These are phyloP conservation scores for Ceratocystis albifundus DNA, from an alignment of 2,329 filamentous ascomycete species.

Conservation along the genomic window DNA sequence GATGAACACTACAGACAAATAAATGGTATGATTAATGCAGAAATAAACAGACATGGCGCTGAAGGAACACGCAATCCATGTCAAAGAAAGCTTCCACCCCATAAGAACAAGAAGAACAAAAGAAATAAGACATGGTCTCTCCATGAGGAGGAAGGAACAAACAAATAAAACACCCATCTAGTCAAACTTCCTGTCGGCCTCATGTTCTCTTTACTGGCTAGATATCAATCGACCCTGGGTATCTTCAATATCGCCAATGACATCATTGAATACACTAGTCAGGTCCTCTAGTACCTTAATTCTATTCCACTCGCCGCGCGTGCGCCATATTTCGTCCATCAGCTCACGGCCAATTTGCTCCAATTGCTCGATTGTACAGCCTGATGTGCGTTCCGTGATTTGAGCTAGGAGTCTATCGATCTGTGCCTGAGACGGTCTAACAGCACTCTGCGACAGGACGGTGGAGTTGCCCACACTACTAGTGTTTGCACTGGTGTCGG, in stretches of 20 bases:
- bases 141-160: neutral
- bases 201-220: constrained; percentile 31
- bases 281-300: constrained; percentile 56
- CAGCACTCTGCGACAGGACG: constrained; percentile 17
- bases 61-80: neutral
- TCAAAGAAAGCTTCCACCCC: neutral
- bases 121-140: neutral
- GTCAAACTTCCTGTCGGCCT: neutral
- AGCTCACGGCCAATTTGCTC: constrained; percentile 85
- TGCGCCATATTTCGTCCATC: constrained; percentile 82
- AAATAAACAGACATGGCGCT: constrained; percentile 2
- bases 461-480: constrained; percentile 10
- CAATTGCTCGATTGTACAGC: constrained; percentile 81
- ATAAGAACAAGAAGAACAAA: neutral
- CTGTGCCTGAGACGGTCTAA: constrained; percentile 37
- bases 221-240: constrained; percentile 36
- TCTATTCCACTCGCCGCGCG: constrained; percentile 71
- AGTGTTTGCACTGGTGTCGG: neutral
- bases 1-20: neutral
- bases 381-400: constrained; percentile 56
- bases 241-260: constrained; percentile 55
- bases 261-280: constrained; percentile 61
- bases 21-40: neutral
- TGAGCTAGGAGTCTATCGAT: constrained; percentile 49
- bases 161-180: neutral